Conservation (phyloP, 2,329 filamentous ascomycete genomes). For the Zarea fungicola region DNA sequence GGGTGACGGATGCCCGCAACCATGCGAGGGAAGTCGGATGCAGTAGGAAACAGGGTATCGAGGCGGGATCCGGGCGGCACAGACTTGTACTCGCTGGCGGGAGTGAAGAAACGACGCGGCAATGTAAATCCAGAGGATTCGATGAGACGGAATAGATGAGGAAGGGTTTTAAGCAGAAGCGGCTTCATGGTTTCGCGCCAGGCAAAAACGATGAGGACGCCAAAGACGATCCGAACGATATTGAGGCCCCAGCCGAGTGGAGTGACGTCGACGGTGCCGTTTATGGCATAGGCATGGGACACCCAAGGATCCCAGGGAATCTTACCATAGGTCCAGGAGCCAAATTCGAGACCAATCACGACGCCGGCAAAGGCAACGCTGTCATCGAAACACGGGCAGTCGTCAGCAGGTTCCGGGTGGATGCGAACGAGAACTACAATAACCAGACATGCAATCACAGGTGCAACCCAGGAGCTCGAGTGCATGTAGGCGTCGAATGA, state of each 20-base stretch:
- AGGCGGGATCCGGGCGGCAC: constrained; percentile 63
- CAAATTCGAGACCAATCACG: constrained; percentile 76
- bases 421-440: constrained; percentile 77
- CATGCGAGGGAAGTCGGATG: constrained; percentile 80
- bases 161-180: constrained; percentile 67
- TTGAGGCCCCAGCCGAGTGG: constrained; percentile 62
- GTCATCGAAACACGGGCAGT: constrained; percentile 96
- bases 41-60: constrained; percentile 84
- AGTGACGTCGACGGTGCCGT: constrained; percentile 59
- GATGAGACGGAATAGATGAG: constrained; percentile 81
- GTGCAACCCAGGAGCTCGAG: constrained; percentile 57
- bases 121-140: constrained; percentile 74
- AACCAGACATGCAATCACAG: constrained; percentile 57
- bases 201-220: constrained; percentile 76
- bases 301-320: constrained; percentile 42
- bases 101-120: constrained; percentile 85
- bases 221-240: constrained; percentile 64
- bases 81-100: constrained; percentile 82
- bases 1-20: constrained; percentile 78
- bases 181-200: constrained; percentile 93
- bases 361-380: constrained; percentile 91
- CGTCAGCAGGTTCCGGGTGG: constrained; percentile 92
- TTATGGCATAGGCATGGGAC: constrained; percentile 34
- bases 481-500: constrained; percentile 67
- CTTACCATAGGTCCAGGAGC: constrained; percentile 74